Evolutionary conservation across 2,329 filamentous ascomycete genomes (phyloP).

Genomic region (Colletotrichum lini): DNA sequence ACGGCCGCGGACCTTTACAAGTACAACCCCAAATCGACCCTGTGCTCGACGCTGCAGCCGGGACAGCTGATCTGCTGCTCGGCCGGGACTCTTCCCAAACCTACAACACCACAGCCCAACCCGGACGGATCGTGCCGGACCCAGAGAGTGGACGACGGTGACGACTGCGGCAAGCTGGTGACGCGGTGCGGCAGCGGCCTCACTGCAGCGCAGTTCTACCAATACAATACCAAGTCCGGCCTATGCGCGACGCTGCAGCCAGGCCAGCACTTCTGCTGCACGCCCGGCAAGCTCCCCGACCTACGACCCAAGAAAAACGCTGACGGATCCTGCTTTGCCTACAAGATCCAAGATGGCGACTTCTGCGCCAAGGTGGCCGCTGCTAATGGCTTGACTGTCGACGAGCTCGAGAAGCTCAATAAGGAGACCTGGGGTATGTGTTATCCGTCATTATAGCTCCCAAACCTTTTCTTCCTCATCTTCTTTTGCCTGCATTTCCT

Average conservation of each 20-base stretch:
- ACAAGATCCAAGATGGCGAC: slow-evolving; percentile 52
- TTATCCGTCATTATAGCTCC: not conserved
- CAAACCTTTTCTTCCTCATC: not conserved
- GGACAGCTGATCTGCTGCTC: slow-evolving; percentile 56
- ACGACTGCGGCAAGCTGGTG: slow-evolving; percentile 51
- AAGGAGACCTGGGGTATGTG: slow-evolving; percentile 54
- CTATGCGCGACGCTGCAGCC: slow-evolving; percentile 48
- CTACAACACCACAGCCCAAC: not conserved
- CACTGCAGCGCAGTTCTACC: slow-evolving; percentile 46
- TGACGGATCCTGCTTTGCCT: slow-evolving; percentile 53
- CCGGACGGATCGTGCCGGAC: slow-evolving; percentile 7
- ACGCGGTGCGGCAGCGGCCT: slow-evolving; percentile 50
- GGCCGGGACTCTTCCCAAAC: slow-evolving; percentile 41
- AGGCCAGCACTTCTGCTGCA: slow-evolving; percentile 56
- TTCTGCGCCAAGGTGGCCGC: slow-evolving; percentile 52
- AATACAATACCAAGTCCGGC: slow-evolving; percentile 50
- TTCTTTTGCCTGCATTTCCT: not conserved
- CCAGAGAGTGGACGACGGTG: slow-evolving; percentile 42
- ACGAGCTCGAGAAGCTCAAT: slow-evolving; percentile 56
- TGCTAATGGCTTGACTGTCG: slow-evolving; percentile 48
- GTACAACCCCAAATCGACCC: slow-evolving; percentile 52
- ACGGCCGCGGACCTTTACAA: slow-evolving; percentile 53
- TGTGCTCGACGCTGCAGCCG: slow-evolving; percentile 47
- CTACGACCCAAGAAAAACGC: slow-evolving; percentile 51
- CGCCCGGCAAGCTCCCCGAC: slow-evolving; percentile 52